These are phyloP conservation scores for Hymenoscyphus infarciens DNA, from an alignment of 2,329 filamentous ascomycete genomes.

Conservation along the genomic window DNA sequence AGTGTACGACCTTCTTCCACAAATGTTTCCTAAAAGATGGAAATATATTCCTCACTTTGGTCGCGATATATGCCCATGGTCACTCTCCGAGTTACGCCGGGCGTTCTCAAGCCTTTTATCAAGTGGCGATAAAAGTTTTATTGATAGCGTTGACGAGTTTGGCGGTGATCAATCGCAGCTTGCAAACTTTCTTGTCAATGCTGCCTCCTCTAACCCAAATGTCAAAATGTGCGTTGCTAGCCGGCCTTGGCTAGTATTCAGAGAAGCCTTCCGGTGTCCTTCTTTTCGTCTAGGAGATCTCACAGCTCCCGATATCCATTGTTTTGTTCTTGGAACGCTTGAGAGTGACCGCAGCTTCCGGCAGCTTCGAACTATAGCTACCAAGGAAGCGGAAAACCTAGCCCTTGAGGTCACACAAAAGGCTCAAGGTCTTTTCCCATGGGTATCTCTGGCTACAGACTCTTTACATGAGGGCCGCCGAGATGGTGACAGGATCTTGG, in stretches of 20 bases:
- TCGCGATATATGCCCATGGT: neutral
- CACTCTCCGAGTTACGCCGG: neutral
- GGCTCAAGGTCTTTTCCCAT: slow-evolving; percentile 15
- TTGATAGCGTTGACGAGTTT: neutral
- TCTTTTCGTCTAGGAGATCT: neutral
- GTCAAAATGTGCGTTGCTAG: slow-evolving; percentile 5
- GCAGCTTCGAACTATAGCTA: too few relatives aligned
- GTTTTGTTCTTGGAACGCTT: too few relatives aligned
- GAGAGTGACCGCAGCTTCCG: too few relatives aligned
- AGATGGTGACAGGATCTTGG: slow-evolving; percentile 11
- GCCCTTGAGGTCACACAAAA: slow-evolving; percentile 4
- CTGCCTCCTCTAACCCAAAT: neutral
- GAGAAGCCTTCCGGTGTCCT: neutral
- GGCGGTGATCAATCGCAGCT: neutral
- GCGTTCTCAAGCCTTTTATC: neutral
- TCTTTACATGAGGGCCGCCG: slow-evolving; percentile 8
- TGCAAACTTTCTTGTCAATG: neutral
- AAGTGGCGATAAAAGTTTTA: neutral
- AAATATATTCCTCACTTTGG: neutral
- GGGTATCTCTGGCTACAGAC: slow-evolving; percentile 14
- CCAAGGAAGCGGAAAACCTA: neutral
- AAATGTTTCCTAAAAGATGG: slow-evolving; percentile 2
- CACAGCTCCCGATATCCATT: slow-evolving; percentile 1
- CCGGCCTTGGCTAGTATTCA: neutral
- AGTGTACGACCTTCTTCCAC: slow-evolving; percentile 4